phyloP scores from a whole-genome alignment of 768 basidiomycete genomes.

The Arthromyces matolae region DNA sequence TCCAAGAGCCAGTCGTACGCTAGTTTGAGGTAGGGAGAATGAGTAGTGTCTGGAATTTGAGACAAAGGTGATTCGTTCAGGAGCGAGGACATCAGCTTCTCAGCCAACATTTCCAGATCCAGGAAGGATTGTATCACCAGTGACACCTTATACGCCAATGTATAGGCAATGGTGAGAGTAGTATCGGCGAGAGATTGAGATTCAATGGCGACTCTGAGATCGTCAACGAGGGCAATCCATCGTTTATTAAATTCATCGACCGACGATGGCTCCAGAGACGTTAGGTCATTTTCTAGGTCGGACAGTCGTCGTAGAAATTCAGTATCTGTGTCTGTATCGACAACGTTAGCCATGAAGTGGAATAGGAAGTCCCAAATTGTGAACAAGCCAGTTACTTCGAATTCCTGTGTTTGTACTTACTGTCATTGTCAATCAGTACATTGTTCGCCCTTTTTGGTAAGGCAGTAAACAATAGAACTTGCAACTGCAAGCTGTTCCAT shows the following conservation, averaged over 20 bases:
- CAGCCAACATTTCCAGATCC: conserved; percentile 10
- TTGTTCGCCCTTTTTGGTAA: neutral
- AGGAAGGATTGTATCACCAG: neutral
- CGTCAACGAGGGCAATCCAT: conserved; percentile 11
- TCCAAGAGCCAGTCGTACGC: conserved; percentile 39
- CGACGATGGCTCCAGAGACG: conserved; percentile 5
- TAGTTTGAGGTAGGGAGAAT: conserved; percentile 21
- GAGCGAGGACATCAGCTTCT: conserved; percentile 5
- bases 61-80: neutral
- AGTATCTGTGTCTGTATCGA: conserved; percentile 5
- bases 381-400: neutral
- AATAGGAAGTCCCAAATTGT: neutral
- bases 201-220: conserved; percentile 9
- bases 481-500: neutral
- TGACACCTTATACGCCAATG: conserved; percentile 7
- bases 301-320: conserved; percentile 7
- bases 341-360: conserved; percentile 2
- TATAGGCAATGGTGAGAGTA: neutral
- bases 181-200: neutral
- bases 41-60: neutral
- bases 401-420: neutral
- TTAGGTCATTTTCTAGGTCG: conserved; percentile 9
- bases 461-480: neutral
- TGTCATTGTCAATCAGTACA: no score
- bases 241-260: conserved; percentile 8